Percentiles rank a stretch among this genome's conserved stretches.
Conservation (phyloP, 2,329 filamentous ascomycete species). For the Pseudocercospora fijiensis region DNA sequence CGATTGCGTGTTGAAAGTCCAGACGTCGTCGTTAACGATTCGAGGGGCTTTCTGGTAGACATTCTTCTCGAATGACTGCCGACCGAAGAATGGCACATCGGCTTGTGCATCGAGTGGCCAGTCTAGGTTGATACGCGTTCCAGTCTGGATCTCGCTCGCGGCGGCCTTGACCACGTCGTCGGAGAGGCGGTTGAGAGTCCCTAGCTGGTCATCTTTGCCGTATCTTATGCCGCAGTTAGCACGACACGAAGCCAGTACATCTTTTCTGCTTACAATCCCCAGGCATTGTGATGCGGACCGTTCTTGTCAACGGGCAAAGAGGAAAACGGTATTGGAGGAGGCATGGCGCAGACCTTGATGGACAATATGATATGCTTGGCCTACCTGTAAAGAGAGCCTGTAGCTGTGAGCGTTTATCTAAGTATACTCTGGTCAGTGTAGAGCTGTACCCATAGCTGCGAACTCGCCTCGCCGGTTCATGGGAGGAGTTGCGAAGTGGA, state of each 20-base stretch:
- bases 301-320: slow-evolving; percentile 50
- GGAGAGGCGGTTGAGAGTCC: slow-evolving; percentile 61
- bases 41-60: slow-evolving; percentile 54
- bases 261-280: slow-evolving; percentile 29
- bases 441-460: slow-evolving; percentile 8
- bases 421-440: background rate
- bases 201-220: slow-evolving; percentile 58
- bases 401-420: background rate
- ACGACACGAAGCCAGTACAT: background rate
- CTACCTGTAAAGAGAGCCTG: slow-evolving; percentile 5
- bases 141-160: slow-evolving; percentile 55
- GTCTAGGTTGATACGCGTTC: slow-evolving; percentile 59
- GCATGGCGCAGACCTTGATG: slow-evolving; percentile 20
- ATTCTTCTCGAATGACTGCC: slow-evolving; percentile 56
- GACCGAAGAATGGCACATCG: slow-evolving; percentile 55
- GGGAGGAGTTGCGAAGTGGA: slow-evolving; percentile 9
- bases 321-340: slow-evolving; percentile 47
- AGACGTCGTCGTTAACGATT: slow-evolving; percentile 60
- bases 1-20: slow-evolving; percentile 43
- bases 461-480: slow-evolving; percentile 13
- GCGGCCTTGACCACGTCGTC: slow-evolving; percentile 53
- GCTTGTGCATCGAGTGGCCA: slow-evolving; percentile 59
- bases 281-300: slow-evolving; percentile 48
- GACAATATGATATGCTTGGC: background rate
- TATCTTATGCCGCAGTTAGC: slow-evolving; percentile 44